These are phyloP conservation scores for Penicillium herquei DNA, from an alignment of 495 filamentous ascomycete species.

Conservation along the genomic window DNA sequence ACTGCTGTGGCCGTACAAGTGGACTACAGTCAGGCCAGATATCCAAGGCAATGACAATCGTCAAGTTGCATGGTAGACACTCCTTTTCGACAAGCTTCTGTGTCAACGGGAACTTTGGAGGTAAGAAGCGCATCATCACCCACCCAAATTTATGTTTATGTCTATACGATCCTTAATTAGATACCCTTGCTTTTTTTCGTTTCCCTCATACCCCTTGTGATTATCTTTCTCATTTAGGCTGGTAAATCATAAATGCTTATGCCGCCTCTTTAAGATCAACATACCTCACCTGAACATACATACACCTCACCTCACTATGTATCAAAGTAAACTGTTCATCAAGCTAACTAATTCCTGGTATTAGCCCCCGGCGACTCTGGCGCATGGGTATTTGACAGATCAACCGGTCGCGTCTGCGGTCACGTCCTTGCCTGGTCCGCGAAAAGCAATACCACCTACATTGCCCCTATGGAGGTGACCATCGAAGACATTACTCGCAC, in stretches of 20 bases:
- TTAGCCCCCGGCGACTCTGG: constrained; percentile 84
- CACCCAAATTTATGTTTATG: constrained; percentile 23
- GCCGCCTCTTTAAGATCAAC: constrained; percentile 6
- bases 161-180: constrained; percentile 31
- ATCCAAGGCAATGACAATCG: constrained; percentile 68
- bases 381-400: constrained; percentile 87
- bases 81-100: constrained; percentile 82
- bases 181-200: constrained; percentile 25
- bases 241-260: constrained; percentile 19
- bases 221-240: constrained; percentile 10
- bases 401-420: constrained; percentile 75
- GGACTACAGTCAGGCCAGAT: constrained; percentile 79
- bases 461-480: constrained; percentile 90
- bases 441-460: constrained; percentile 74
- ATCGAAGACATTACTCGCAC: constrained; percentile 80
- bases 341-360: constrained; percentile 19
- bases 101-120: constrained; percentile 68
- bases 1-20: constrained; percentile 88
- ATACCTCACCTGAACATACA: background rate
- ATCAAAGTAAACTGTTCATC: constrained; percentile 20
- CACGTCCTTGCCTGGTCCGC: constrained; percentile 86
- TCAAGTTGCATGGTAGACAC: constrained; percentile 77
- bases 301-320: constrained; percentile 2
- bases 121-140: constrained; percentile 38
- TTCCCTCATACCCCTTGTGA: constrained; percentile 10